Conservation (phyloP, 108 stramenopile species). For the Chaetoceros muelleri region DNA sequence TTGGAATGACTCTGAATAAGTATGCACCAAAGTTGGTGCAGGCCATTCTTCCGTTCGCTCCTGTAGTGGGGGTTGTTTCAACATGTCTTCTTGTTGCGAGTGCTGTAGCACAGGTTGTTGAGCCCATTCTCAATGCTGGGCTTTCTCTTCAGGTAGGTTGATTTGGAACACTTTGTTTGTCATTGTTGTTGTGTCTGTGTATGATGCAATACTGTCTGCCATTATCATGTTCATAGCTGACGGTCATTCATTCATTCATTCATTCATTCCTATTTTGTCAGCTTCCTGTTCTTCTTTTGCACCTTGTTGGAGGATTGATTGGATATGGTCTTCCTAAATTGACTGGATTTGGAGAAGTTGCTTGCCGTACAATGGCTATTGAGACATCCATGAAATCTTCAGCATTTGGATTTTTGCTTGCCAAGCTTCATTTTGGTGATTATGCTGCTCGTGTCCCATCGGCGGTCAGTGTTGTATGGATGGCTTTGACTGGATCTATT, state of each 20-base stretch:
- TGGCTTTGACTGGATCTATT: slow-evolving; percentile 90
- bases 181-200: slow-evolving; percentile 1
- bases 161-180: background rate
- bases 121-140: slow-evolving; percentile 78
- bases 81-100: slow-evolving; percentile 94
- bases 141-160: slow-evolving; percentile 58
- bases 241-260: background rate
- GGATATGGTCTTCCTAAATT: slow-evolving; percentile 78
- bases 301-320: slow-evolving; percentile 88
- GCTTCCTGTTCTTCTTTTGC: slow-evolving; percentile 84
- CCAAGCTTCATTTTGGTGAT: slow-evolving; percentile 94
- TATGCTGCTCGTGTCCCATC: slow-evolving; percentile 91
- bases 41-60: slow-evolving; percentile 85
- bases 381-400: slow-evolving; percentile 97
- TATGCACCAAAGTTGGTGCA: slow-evolving; percentile 87
- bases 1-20: slow-evolving; percentile 92
- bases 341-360: slow-evolving; percentile 84
- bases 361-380: slow-evolving; percentile 96
- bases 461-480: slow-evolving; percentile 96
- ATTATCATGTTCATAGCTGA: background rate
- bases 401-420: slow-evolving; percentile 94
- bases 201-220: background rate
- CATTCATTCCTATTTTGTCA: slow-evolving; percentile 7
- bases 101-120: slow-evolving; percentile 90
- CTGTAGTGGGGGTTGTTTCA: slow-evolving; percentile 89